Conservation (phyloP, 331 rosid species). For the Quercus lobata region DNA sequence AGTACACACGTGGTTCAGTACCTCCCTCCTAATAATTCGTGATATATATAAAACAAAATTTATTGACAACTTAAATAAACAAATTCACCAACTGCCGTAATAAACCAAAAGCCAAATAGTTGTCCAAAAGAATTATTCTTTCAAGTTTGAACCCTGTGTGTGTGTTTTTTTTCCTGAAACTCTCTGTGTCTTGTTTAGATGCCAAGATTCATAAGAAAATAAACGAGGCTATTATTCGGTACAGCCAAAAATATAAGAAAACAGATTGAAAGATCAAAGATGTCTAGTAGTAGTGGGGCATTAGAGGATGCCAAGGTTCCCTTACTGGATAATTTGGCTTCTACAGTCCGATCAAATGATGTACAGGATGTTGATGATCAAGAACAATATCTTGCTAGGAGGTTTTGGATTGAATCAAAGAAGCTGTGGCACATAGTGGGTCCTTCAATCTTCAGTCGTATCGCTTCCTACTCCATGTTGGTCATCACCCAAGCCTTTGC, state of each 20-base stretch:
- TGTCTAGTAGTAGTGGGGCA: slow-evolving; percentile 23
- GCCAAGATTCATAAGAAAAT: neutral
- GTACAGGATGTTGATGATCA: slow-evolving; percentile 2
- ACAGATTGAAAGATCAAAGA: neutral
- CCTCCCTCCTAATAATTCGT: too few species aligned
- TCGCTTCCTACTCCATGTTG: slow-evolving; percentile 43
- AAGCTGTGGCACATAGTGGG: slow-evolving; percentile 80
- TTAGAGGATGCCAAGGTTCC: slow-evolving; percentile 33
- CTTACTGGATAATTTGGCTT: slow-evolving; percentile 10
- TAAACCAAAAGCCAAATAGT: neutral
- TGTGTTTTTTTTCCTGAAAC: neutral
- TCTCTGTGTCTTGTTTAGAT: neutral
- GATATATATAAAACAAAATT: neutral
- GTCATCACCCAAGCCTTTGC: slow-evolving; percentile 76
- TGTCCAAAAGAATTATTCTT: too few species aligned
- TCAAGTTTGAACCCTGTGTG: too few species aligned
- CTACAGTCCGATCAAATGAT: neutral
- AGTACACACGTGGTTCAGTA: too few species aligned
- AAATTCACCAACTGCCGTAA: neutral
- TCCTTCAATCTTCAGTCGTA: slow-evolving; percentile 57
- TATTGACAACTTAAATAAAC: neutral
- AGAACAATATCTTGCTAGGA: neutral
- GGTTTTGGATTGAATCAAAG: slow-evolving; percentile 54
- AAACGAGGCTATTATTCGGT: neutral
- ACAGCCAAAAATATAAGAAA: too few species aligned